A percentile compares a stretch with the other conserved stretches of the same genome.
phyloP scores from a whole-genome alignment of 768 basidiomycete genomes.

The Calvatia gigantea region DNA sequence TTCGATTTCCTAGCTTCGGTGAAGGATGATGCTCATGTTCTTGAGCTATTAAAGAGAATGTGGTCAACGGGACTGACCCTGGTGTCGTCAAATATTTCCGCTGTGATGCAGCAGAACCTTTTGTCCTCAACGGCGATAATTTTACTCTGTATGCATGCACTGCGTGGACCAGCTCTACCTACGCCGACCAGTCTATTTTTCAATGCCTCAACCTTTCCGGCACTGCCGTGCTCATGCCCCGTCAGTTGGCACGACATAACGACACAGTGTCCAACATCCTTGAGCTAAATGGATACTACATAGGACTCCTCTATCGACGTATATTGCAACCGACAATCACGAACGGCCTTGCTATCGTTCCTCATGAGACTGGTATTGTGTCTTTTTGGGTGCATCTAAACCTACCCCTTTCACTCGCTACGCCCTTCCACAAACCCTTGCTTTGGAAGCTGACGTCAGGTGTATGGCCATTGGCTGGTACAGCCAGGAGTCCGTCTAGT shows the following conservation, averaged over 20 bases:
- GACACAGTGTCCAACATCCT: not conserved
- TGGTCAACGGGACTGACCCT: not conserved
- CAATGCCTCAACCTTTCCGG: conserved; percentile 19
- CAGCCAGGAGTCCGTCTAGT: conserved; percentile 13
- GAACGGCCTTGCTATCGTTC: conserved; percentile 16
- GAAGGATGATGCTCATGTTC: conserved; percentile 12
- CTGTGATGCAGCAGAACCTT: not conserved
- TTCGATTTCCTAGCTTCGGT: conserved; percentile 19
- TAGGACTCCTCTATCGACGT: conserved; percentile 13
- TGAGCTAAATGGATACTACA: conserved; percentile 16
- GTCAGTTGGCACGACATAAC: conserved; percentile 12
- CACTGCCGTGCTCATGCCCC: conserved; percentile 20
- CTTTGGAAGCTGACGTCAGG: not conserved
- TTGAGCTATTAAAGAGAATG: not conserved
- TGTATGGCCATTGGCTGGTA: conserved; percentile 17
- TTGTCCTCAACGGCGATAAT: conserved; percentile 9
- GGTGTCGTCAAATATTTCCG: not conserved
- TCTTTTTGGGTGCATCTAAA: conserved; percentile 20
- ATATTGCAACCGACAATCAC: conserved; percentile 10
- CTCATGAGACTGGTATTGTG: conserved; percentile 15
- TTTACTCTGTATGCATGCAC: conserved; percentile 16
- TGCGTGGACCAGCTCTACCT: conserved; percentile 21
- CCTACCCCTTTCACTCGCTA: conserved; percentile 12
- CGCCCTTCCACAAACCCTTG: conserved; percentile 11
- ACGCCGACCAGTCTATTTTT: conserved; percentile 17